phyloP scores from a whole-genome alignment of 805 yeast genomes.

The Blastobotrys chiropterorum region DNA sequence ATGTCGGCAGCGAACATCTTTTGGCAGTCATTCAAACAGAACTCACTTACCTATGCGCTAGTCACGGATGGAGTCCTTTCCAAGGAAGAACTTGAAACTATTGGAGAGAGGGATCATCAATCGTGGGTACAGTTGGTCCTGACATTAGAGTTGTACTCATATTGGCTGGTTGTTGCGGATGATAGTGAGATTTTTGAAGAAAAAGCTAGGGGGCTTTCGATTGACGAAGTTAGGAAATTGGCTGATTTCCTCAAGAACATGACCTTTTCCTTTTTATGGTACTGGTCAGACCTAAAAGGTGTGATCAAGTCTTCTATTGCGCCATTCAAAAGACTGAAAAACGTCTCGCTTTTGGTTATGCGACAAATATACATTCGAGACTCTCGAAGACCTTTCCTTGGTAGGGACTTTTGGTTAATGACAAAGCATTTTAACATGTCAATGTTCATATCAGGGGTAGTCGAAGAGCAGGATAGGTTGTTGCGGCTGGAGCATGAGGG shows the following conservation, averaged over 20 bases:
- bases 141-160: constrained; percentile 58
- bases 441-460: constrained; percentile 34
- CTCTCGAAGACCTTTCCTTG: constrained; percentile 50
- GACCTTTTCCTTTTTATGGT: constrained; percentile 46
- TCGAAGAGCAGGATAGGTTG: constrained; percentile 39
- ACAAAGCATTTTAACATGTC: constrained; percentile 29
- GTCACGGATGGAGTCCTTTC: constrained; percentile 3
- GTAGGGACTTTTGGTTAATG: constrained; percentile 49
- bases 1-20: constrained; percentile 15
- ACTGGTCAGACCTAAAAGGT: constrained; percentile 17
- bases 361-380: constrained; percentile 63
- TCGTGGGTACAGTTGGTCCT: constrained; percentile 36
- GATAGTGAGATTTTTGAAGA: constrained; percentile 51
- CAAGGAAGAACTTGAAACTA: not conserved
- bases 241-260: constrained; percentile 44
- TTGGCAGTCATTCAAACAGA: constrained; percentile 15
- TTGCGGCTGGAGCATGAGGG: constrained; percentile 18
- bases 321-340: constrained; percentile 22
- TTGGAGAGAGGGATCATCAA: constrained; percentile 1
- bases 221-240: constrained; percentile 36
- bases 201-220: constrained; percentile 36
- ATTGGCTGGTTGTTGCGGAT: constrained; percentile 59
- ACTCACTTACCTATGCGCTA: constrained; percentile 5
- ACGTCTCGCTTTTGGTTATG: constrained; percentile 44
- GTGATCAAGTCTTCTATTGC: not conserved